Base-by-base conservation (phyloP, 441 rosid species). In the Populus tomentosa region DNA sequence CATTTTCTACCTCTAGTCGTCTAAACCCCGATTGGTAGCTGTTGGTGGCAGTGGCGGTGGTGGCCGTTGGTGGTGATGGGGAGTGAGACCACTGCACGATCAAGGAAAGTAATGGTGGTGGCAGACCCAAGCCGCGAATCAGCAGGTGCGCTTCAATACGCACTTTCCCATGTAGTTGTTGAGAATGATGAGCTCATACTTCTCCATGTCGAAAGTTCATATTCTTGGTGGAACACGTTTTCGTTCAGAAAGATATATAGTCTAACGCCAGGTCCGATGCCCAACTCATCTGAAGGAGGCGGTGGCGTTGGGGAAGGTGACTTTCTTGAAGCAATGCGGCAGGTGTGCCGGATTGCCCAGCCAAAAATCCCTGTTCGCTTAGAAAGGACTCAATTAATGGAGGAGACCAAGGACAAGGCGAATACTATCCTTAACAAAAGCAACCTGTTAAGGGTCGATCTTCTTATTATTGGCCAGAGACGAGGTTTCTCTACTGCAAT, bases 281-380 rank as follows among this genome's bases (percentile, higher is more conserved):
- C 64, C 67, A 33, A 67, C n/a, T 21, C 13, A 16, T 6, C 53
- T 69, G 84, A 82, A 63, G 82, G 75, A 20, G 87, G 74, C 6
- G 70, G 56, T 0, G 66, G 75, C 35, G 74, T 61, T 33, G 79
- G 81, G 28, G 90, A 87, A 7, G 78, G 77, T 23, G 86, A 93
- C 83, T 93, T 92, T 79, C 87, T 95, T 2, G 94, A 91, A n/a
- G 91, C 87, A 35, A 92, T 89, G 97, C 91, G 79, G 82, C 88
- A 86, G 28, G 77, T 79, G n/a, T 92, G 91, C 13, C 90, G 87
- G 83, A 64, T 76, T 40, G 88, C 90, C 32, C 95, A 89, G 75
- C 97, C 97, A 0, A 88, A 82, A 30, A 75, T 90, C 36, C 82
- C 77, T 2, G 90, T 94, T 2, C 82, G 82, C 0, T 74, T 78